Percentiles rank a stretch among this genome's conserved stretches.
phyloP scores from a whole-genome alignment of 306 rosid genomes.

The Citrullus amarus region DNA sequence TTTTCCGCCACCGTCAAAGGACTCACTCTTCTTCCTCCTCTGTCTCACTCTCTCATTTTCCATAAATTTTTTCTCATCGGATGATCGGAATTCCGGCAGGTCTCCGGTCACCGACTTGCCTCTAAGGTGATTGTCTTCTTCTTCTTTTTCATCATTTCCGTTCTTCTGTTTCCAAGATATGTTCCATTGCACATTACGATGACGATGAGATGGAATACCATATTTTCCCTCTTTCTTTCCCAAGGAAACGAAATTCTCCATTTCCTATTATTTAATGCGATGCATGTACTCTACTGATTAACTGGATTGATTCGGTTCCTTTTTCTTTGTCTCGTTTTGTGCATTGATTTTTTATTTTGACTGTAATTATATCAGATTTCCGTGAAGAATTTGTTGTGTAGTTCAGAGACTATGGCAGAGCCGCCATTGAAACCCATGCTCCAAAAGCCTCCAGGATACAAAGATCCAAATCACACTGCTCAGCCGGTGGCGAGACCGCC shows the following conservation, averaged over 20 bases:
- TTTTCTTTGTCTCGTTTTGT: background rate
- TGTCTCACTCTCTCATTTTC: background rate
- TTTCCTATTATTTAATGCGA: background rate
- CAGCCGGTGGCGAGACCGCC: slow-evolving; percentile 12
- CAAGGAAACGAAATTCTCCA: background rate
- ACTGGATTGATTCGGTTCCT: background rate
- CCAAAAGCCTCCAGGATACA: slow-evolving; percentile 69
- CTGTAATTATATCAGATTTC: background rate
- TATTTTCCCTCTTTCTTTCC: background rate
- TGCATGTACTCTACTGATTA: background rate
- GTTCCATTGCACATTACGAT: background rate
- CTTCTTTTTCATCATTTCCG: background rate
- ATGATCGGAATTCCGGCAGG: background rate
- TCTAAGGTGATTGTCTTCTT: background rate
- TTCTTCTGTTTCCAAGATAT: background rate
- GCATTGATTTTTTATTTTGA: background rate
- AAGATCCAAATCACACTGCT: slow-evolving; percentile 14
- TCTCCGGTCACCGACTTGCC: background rate
- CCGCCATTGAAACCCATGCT: slow-evolving; percentile 28
- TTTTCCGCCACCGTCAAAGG: background rate
- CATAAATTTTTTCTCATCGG: background rate
- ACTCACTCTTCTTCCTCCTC: background rate
- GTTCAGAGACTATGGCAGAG: slow-evolving; percentile 23
- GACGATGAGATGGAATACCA: background rate
- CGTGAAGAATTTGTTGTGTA: background rate